Evolutionary conservation across 129 eudicot genomes (phyloP), one percentile per base, ranked within the genome.

Genomic region (Pittosporum tobira): DNA sequence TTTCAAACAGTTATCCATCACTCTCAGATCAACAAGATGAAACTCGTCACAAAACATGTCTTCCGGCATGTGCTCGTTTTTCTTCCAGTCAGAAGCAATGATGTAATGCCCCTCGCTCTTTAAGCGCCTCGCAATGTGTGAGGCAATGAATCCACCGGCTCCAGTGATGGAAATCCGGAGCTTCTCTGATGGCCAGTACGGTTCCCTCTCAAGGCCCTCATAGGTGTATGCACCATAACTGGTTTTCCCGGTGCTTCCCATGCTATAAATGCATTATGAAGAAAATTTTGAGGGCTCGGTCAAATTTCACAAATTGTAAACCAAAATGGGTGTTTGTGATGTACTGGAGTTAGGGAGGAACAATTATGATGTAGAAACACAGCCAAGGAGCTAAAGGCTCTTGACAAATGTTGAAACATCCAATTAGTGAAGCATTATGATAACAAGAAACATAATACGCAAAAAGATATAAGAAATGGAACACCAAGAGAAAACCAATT

Each of bases 21-120:
- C 96, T 69, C 99, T 86, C 29, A 87, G 94, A 55, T 93, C 99
- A 37, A 77, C 99, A 45, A 93, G 99, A 71, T 87, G 94, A 66
- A 93, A 93, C 57, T 93, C 99, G 61, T 93, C 78, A 62, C 99
- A 93, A 59, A 93, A 93, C 99, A 93, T 93, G 61, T 87, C 94
- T 62, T 93, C 96, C 0, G 94, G 67, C 99, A 93, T 93, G 78
- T 93, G 99, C 93, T 93, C 99, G 27, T 93, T 93, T 67, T 81
- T 93, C 86, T 87, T 93, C 99, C 99, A 93, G 64, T 93, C 99
- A 44, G 99, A 93, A 49, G 99, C 99, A 60, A 93, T 93, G 62
- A 93, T 72, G 80, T 93, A 93, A 68, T 93, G 99, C 30, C 99
- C 99, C 70, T 93, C 99, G 12, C 75, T 93, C 80, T 93, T 93